Evolutionary conservation across 2,329 filamentous ascomycete genomes (phyloP).

Genomic region (Gremmenia infestans): DNA sequence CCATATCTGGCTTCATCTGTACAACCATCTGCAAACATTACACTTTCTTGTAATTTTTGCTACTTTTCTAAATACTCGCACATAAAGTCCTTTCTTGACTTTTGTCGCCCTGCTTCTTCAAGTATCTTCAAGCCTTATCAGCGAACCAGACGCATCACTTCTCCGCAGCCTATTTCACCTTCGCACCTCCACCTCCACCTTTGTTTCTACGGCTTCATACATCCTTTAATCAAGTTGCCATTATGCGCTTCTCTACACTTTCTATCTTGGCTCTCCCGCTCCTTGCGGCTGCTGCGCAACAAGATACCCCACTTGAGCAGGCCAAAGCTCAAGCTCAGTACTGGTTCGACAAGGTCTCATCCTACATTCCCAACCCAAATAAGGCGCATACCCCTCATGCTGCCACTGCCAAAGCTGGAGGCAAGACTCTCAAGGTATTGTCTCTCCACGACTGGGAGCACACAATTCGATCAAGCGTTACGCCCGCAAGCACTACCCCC

Average conservation of each 20-base stretch:
- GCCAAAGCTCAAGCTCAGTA: conserved; percentile 60
- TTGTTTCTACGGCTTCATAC: neutral
- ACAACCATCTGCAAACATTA: conserved; percentile 2
- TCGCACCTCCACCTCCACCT: conserved; percentile 6
- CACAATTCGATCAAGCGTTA: conserved; percentile 57
- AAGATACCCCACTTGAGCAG: conserved; percentile 47
- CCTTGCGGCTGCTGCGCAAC: conserved; percentile 47
- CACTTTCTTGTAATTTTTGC: conserved; percentile 19
- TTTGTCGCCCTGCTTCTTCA: conserved; percentile 7
- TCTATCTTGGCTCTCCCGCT: conserved; percentile 51
- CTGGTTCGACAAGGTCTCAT: conserved; percentile 56
- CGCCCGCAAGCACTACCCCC: conserved; percentile 53
- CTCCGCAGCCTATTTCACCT: conserved; percentile 8
- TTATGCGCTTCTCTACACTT: conserved; percentile 54
- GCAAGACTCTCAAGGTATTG: conserved; percentile 50
- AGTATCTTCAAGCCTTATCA: conserved; percentile 16
- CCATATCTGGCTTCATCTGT: conserved; percentile 12
- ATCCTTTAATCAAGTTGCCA: conserved; percentile 7
- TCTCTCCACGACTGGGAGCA: conserved; percentile 68
- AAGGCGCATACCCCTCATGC: conserved; percentile 36
- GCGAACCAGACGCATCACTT: neutral
- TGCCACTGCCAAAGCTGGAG: conserved; percentile 46
- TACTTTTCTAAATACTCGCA: conserved; percentile 1
- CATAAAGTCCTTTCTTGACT: conserved; percentile 15
- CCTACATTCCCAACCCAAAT: conserved; percentile 47